Conservation (phyloP, 257 asterid genomes). For the Catharanthus roseus region DNA sequence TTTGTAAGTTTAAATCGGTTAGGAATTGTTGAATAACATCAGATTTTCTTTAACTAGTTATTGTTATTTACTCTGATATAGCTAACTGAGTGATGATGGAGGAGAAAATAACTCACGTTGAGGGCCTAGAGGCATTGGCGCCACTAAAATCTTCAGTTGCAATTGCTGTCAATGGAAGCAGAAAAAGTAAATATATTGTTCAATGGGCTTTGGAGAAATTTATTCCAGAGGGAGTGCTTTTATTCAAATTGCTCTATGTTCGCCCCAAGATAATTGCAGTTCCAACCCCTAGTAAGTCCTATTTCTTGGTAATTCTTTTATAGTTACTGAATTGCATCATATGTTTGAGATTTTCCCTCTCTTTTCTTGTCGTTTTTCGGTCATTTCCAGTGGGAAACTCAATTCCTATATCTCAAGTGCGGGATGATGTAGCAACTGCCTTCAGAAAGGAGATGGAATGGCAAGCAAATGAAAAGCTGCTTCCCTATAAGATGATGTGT, state of each 20-base stretch:
- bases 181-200: conserved; percentile 47
- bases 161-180: conserved; percentile 59
- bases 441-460: conserved; percentile 63
- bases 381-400: conserved; percentile 63
- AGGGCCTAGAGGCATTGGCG: conserved; percentile 28
- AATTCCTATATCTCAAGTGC: conserved; percentile 64
- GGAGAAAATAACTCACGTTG: conserved; percentile 17
- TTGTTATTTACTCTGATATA: background rate
- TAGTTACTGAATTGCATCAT: background rate
- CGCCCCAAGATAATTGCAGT: conserved; percentile 51
- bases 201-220: conserved; percentile 93
- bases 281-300: conserved; percentile 80
- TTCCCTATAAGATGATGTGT: conserved; percentile 63
- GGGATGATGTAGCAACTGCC: conserved; percentile 74
- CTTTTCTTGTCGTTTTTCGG: background rate
- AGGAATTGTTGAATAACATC: background rate
- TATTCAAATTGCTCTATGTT: conserved; percentile 61
- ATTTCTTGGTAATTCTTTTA: background rate
- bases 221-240: conserved; percentile 56
- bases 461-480: conserved; percentile 59
- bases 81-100: conserved; percentile 24
- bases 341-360: background rate
- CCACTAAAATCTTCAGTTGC: conserved; percentile 35
- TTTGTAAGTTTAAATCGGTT: background rate
- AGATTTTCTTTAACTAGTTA: background rate